phyloP scores from a whole-genome alignment of 2,329 filamentous ascomycete species.

The Xenoacremonium recifei region DNA sequence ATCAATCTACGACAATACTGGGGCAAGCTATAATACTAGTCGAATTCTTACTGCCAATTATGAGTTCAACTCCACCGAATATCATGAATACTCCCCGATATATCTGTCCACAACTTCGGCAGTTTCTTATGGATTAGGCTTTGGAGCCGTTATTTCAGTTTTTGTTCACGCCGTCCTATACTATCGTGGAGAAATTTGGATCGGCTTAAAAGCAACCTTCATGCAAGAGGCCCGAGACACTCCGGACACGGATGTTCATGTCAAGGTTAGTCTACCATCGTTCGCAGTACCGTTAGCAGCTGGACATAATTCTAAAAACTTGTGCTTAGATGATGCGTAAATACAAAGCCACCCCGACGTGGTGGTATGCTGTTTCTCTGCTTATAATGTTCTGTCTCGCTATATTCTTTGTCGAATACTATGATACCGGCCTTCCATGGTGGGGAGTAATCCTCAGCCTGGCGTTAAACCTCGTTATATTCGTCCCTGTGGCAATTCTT shows the following conservation, averaged over 20 bases:
- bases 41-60: slow-evolving; percentile 55
- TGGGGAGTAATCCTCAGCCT: slow-evolving; percentile 20
- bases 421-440: slow-evolving; percentile 42
- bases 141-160: slow-evolving; percentile 56
- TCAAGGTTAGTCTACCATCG: too few relatives aligned
- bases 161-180: too few relatives aligned
- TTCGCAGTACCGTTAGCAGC: too few relatives aligned
- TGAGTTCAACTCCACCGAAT: slow-evolving; percentile 53
- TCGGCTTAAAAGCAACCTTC: too few relatives aligned
- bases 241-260: too few relatives aligned
- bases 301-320: too few relatives aligned
- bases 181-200: too few relatives aligned
- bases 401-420: slow-evolving; percentile 44
- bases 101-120: slow-evolving; percentile 46
- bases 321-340: slow-evolving; percentile 56
- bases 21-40: slow-evolving; percentile 52
- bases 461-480: slow-evolving; percentile 30
- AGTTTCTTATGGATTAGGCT: slow-evolving; percentile 55
- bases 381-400: slow-evolving; percentile 40
- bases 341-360: slow-evolving; percentile 54
- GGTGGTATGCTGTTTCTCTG: slow-evolving; percentile 47
- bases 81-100: slow-evolving; percentile 53
- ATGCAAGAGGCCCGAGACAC: too few relatives aligned
- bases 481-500: slow-evolving; percentile 41
- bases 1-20: slow-evolving; percentile 58